Base-by-base conservation (phyloP, 768 basidiomycete species). In the Lentinula detonsa region DNA sequence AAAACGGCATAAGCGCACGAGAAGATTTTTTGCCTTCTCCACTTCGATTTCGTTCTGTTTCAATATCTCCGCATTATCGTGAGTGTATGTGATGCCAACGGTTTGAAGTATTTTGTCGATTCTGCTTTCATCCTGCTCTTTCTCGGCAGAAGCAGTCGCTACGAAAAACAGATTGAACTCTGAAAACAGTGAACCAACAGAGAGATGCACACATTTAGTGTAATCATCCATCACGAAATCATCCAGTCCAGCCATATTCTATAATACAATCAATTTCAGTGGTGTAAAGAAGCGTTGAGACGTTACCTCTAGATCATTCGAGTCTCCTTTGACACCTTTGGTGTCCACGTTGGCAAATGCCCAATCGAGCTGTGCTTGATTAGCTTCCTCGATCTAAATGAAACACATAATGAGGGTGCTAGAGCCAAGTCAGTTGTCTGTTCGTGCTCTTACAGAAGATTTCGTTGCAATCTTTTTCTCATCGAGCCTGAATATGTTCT, bases 401-500 rank as follows among this genome's bases (percentile, higher is more conserved):
- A 2, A 54, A 1, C 35, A 9, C 28, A 33, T 59, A 35, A 34
- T 50, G 1, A 28, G 13, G 46, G 16, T 5, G 58, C 15, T 33
- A 52, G 49, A 16, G 16, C n/a, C 23, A 2, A 43, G 37, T 52
- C 13, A 28, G 8, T 37, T 35, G 39, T 8, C 37, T 6, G 56
- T 11, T 16, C 10, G 11, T 33, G 69, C 11, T 70, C 83, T 61
- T 74, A 91, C 91, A 61, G 85, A 81, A 71, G 82, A 79, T 71
- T 93, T 91, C 0, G 90, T 93, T 40, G 88, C 82, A 8, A 87
- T 75, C 15, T 78, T 84, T 62, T 78, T 76, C 67, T 91, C 89
- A 63, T 90, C 85, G 33, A 94, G 76, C 64, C 78, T 84, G 74
- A 95, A 94, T 39, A 95, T 91, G 65, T 95, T 95, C 68, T 87